Evolutionary conservation across 2,329 filamentous ascomycete genomes (phyloP).

Genomic region (Fusarium compactum): DNA sequence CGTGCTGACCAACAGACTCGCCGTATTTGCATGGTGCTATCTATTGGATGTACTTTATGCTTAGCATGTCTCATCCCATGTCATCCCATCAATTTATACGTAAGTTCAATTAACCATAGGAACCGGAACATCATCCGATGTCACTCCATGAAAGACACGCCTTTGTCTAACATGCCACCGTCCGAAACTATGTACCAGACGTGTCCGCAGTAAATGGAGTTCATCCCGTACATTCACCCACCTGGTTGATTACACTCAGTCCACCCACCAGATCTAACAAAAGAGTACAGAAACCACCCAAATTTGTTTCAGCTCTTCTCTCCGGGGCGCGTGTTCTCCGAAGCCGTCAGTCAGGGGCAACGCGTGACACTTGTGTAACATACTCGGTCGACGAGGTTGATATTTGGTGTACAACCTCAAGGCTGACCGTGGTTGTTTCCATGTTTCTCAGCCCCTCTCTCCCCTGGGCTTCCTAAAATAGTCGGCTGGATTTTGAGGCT

Average conservation of each 20-base stretch:
- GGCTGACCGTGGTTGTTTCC: constrained; percentile 40
- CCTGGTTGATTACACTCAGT: not conserved
- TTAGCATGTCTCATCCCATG: not conserved
- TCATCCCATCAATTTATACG: not conserved
- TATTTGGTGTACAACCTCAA: constrained; percentile 50
- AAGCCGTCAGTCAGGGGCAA: constrained; percentile 53
- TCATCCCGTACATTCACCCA: constrained; percentile 25
- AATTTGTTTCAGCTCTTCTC: constrained; percentile 17
- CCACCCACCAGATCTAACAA: too few relatives aligned
- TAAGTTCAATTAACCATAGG: constrained; percentile 30
- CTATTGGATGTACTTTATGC: not conserved
- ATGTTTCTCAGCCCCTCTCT: constrained; percentile 5
- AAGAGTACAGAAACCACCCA: not conserved
- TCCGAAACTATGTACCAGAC: constrained; percentile 56
- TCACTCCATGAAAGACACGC: constrained; percentile 58
- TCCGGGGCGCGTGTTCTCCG: constrained; percentile 47
- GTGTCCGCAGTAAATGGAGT: constrained; percentile 57
- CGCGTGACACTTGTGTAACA: constrained; percentile 49
- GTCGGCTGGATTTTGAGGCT: not conserved
- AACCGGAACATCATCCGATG: constrained; percentile 60
- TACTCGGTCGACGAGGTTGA: constrained; percentile 48
- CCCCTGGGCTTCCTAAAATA: constrained; percentile 36
- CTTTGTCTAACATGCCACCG: constrained; percentile 60
- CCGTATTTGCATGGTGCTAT: not conserved
- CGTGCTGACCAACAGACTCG: not conserved